Percentiles rank a stretch among this genome's conserved stretches.
Conservation (phyloP, 345 rosid genomes). For the Gossypium raimondii region DNA sequence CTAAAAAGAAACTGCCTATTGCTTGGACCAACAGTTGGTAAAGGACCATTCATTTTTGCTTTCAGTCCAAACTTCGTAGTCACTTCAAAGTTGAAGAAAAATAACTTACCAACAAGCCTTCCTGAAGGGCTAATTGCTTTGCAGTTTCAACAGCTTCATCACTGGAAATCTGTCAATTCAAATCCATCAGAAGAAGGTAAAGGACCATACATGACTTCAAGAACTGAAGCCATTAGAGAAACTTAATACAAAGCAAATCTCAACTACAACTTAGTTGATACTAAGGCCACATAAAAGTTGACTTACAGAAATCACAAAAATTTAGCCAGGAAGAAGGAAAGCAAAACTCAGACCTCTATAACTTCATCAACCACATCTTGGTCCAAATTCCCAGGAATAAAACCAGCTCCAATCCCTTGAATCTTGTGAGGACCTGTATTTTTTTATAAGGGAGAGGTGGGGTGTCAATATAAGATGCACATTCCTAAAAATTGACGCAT, state of each 20-base stretch:
- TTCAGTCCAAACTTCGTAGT: constrained; percentile 2
- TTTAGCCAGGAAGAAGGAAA: constrained; percentile 15
- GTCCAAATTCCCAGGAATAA: constrained; percentile 82
- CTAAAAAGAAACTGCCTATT: neutral
- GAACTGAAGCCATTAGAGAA: neutral
- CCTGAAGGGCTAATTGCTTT: constrained; percentile 89
- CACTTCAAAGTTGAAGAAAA: neutral
- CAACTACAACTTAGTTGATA: neutral
- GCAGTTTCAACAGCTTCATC: constrained; percentile 95
- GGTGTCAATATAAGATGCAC: neutral
- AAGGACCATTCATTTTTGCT: constrained; percentile 3
- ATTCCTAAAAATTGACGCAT: neutral
- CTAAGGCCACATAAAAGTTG: neutral
- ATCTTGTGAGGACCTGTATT: constrained; percentile 94
- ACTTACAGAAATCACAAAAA: constrained; percentile 1
- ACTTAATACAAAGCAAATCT: neutral
- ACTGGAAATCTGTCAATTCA: constrained; percentile 64
- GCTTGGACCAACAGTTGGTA: neutral
- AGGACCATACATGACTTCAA: neutral
- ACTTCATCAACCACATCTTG: constrained; percentile 75
- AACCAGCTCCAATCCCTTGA: constrained; percentile 99
- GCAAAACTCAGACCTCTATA: constrained; percentile 46
- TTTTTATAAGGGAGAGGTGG: constrained; percentile 18
- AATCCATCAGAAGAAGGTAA: constrained; percentile 6
- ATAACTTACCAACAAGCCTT: constrained; percentile 89